Conservation (phyloP, 441 rosid genomes). For the Bocquillonia castaneifolia region DNA sequence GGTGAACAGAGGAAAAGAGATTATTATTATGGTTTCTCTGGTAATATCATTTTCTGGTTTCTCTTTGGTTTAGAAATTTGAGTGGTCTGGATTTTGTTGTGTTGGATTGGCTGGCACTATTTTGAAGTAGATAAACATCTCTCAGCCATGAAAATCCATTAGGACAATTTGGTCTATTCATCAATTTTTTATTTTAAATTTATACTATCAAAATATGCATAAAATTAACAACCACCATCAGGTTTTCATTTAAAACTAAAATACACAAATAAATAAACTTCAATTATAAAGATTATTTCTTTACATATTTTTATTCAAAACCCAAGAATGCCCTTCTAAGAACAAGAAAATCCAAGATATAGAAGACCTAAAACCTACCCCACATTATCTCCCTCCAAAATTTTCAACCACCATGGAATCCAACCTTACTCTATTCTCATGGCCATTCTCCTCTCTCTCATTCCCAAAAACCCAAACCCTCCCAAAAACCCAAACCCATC, state of each 20-base stretch:
- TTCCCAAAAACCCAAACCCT: conserved; percentile 38
- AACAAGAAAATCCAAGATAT: neutral
- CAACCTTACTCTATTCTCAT: conserved; percentile 38
- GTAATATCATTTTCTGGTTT: conserved; percentile 15
- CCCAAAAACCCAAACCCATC: conserved; percentile 20
- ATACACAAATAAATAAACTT: too few relatives aligned
- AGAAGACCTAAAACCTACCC: conserved; percentile 19
- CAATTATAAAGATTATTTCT: too few relatives aligned
- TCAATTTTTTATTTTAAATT: neutral
- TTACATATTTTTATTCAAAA: neutral
- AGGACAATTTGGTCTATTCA: conserved; percentile 31
- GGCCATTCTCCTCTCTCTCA: conserved; percentile 55
- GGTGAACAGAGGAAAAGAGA: conserved; percentile 10
- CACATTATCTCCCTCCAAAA: conserved; percentile 38
- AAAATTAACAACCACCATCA: too few relatives aligned
- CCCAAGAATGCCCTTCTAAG: conserved; percentile 13
- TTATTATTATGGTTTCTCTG: conserved; percentile 1
- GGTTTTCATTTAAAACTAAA: too few relatives aligned
- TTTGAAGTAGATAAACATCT: conserved; percentile 47
- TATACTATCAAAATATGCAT: too few relatives aligned
- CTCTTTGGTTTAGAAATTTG: conserved; percentile 26
- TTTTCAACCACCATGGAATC: conserved; percentile 35
- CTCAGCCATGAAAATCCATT: conserved; percentile 23
- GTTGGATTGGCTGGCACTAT: conserved; percentile 42
- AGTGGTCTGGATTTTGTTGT: conserved; percentile 38